Percentiles rank a stretch among this genome's conserved stretches.
phyloP scores from a whole-genome alignment of 1,284 basidiomycete species.

The Ganoderma multipileum region DNA sequence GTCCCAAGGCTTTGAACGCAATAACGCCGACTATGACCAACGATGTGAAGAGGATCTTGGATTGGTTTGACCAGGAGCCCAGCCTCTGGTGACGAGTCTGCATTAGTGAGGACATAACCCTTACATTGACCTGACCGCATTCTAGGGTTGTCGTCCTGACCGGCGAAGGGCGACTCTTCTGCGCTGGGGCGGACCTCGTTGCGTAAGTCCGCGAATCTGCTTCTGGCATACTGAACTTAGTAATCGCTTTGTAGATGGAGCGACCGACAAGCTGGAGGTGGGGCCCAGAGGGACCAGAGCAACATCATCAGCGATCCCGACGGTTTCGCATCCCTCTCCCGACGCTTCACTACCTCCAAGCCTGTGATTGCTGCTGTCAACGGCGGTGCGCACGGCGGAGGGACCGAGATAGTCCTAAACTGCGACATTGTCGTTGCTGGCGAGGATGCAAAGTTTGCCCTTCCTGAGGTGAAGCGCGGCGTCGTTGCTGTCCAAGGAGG shows the following conservation, averaged over 20 bases:
- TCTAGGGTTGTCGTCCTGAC: slow-evolving; percentile 79
- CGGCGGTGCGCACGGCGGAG: slow-evolving; percentile 84
- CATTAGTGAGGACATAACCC: not conserved
- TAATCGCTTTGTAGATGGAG: slow-evolving; percentile 53
- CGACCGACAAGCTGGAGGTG: slow-evolving; percentile 49
- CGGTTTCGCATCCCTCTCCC: slow-evolving; percentile 82
- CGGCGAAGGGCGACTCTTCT: slow-evolving; percentile 80
- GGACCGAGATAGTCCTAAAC: slow-evolving; percentile 81
- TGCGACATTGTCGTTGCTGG: slow-evolving; percentile 86
- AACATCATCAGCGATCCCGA: slow-evolving; percentile 49
- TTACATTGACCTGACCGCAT: not conserved
- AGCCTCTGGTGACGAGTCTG: slow-evolving; percentile 62
- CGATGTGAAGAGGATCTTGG: slow-evolving; percentile 64
- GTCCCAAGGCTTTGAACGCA: slow-evolving; percentile 77
- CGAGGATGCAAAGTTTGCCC: slow-evolving; percentile 73
- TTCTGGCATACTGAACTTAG: not conserved
- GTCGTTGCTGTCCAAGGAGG: slow-evolving; percentile 82
- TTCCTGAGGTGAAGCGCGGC: slow-evolving; percentile 86
- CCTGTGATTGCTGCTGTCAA: slow-evolving; percentile 87
- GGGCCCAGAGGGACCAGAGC: slow-evolving; percentile 54
- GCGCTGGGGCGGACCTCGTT: slow-evolving; percentile 83
- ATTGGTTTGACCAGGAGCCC: slow-evolving; percentile 82
- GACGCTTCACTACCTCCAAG: slow-evolving; percentile 68
- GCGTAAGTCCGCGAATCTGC: slow-evolving; percentile 53
- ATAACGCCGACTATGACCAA: slow-evolving; percentile 67